Base-by-base conservation (phyloP, 208 protist species). In the Leishmania tropica region DNA sequence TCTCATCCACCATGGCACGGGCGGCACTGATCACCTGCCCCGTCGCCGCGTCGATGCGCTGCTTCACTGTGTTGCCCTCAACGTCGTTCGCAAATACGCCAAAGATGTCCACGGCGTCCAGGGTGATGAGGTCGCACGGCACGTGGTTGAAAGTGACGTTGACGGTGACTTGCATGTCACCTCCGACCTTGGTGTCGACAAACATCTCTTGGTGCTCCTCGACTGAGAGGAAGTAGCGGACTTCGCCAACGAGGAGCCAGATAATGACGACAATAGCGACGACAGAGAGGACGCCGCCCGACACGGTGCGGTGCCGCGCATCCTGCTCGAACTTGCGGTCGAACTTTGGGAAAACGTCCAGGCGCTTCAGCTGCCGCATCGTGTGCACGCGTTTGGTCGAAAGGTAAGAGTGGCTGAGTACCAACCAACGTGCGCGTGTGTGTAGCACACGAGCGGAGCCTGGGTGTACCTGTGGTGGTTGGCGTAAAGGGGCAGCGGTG, bases 321-420 rank as follows among this genome's bases (percentile, higher is more conserved):
- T 90, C 95, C 83, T 90, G 85, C 78, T 94, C 87, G 73, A 97
- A 97, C 73, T 95, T 93, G 45, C 92, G 88, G 58, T 96, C 88
- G 37, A 96, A 97, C 85, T 98, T 98, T 54, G 95, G 91, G 78
- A 97, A 98, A 31, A 96, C 90, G 84, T 98, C 95, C 35, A 98
- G 81, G 1, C 65, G 75, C 76, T 88, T 84, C 1, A 96, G 71
- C 58, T 76, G 70, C 48, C 73, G 81, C 90, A 90, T 88, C 48
- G 72, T n/a, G 31, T 35, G 13, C 19, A 73, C 8, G 68, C 15
- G 37, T 21, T 87, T 40, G 51, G 45, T 19, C 15, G 11, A 15
- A 17, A 53, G 40, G 48, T 13, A 42, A 5, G 40, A 48, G 68
- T 45, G 28, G 28, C 42, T 28, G 67, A n/a, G 67, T 48, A 48